These are phyloP conservation scores for Hygrophoropsis aurantiaca DNA, from an alignment of 768 basidiomycete genomes.

Conservation along the genomic window DNA sequence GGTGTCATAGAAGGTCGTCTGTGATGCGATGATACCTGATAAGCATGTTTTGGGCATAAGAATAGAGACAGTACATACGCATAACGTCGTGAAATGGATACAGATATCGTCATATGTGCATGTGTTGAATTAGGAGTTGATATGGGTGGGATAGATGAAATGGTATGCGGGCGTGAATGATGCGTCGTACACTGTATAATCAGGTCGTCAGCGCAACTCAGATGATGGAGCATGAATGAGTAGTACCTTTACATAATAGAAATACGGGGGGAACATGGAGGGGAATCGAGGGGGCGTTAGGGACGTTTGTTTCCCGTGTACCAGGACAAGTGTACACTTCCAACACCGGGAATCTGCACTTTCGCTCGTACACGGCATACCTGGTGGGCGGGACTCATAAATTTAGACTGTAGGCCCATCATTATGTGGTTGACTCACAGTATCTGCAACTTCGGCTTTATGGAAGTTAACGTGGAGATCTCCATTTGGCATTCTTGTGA, in stretches of 20 bases:
- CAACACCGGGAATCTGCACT: slow-evolving; percentile 72
- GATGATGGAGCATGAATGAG: not conserved
- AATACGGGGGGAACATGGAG: slow-evolving; percentile 2
- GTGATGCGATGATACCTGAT: too few relatives aligned
- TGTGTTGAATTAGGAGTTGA: slow-evolving; percentile 28
- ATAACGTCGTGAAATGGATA: slow-evolving; percentile 28
- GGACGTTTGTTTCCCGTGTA: slow-evolving; percentile 50
- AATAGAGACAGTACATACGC: slow-evolving; percentile 3
- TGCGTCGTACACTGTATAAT: slow-evolving; percentile 25
- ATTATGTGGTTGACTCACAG: slow-evolving; percentile 43
- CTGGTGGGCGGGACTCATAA: slow-evolving; percentile 34
- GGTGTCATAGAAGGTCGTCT: slow-evolving; percentile 27
- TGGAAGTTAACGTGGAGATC: slow-evolving; percentile 78
- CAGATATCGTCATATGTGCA: slow-evolving; percentile 18
- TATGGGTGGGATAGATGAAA: slow-evolving; percentile 21
- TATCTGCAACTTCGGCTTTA: slow-evolving; percentile 77
- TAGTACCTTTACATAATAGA: slow-evolving; percentile 25
- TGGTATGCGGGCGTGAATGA: slow-evolving; percentile 13
- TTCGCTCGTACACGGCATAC: slow-evolving; percentile 78
- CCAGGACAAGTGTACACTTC: slow-evolving; percentile 80
- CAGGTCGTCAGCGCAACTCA: slow-evolving; percentile 4
- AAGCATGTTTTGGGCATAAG: too few relatives aligned
- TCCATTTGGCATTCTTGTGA: slow-evolving; percentile 71
- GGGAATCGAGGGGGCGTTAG: slow-evolving; percentile 8
- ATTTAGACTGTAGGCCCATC: not conserved